Percentiles rank a stretch among this genome's conserved stretches.
Conservation (phyloP, 345 rosid genomes). For the Gossypium stocksii region DNA sequence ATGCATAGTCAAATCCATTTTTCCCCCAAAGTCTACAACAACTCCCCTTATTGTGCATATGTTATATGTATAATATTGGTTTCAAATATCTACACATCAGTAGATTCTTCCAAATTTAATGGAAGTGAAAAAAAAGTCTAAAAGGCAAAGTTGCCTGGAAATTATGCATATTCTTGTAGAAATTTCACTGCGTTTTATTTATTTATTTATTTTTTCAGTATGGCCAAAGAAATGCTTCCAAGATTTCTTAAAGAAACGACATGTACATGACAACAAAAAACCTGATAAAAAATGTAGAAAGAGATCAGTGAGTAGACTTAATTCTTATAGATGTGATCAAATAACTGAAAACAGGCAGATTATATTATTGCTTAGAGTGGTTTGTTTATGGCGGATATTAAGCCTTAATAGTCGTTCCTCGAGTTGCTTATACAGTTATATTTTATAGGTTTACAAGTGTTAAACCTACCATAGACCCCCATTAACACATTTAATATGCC, state of each 20-base stretch:
- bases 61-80: not conserved
- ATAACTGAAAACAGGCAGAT: not conserved
- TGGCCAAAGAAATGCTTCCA: not conserved
- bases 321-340: not conserved
- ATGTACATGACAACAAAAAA: conserved; percentile 13
- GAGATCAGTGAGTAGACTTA: not conserved
- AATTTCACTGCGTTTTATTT: not conserved
- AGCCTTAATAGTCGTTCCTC: conserved; percentile 44
- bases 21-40: conserved; percentile 3
- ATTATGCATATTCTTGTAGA: not conserved
- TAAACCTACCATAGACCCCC: conserved; percentile 1
- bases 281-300: not conserved
- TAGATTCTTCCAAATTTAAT: not conserved
- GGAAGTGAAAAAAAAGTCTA: not conserved
- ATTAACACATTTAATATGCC: not conserved
- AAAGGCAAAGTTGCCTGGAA: not conserved
- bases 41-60: not conserved
- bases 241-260: conserved; percentile 8
- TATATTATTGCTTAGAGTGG: conserved; percentile 26
- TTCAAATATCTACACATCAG: not conserved
- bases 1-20: not conserved
- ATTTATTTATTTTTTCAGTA: no score
- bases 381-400: conserved; percentile 31
- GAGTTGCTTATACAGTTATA: conserved; percentile 21
- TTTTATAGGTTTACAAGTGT: not conserved